Evolutionary conservation across 2,329 filamentous ascomycete species (phyloP).

Genomic region (Thelonectria blattea): DNA sequence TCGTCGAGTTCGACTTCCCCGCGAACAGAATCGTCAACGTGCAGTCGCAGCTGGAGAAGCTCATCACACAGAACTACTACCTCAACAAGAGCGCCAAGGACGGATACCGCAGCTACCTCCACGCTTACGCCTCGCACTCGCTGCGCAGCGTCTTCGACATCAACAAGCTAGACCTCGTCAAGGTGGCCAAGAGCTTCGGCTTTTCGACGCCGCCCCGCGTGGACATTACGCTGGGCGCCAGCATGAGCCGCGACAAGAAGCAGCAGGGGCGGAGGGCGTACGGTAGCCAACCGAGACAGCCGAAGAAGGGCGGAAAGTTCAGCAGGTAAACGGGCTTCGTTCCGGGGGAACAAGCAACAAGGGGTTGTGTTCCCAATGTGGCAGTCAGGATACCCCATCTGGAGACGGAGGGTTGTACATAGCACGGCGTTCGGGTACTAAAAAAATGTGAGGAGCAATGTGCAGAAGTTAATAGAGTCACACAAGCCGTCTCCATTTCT

Average conservation of each 20-base stretch:
- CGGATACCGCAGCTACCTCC: slow-evolving; percentile 87
- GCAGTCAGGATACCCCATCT: slow-evolving; percentile 25
- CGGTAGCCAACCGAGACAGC: slow-evolving; percentile 77
- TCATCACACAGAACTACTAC: slow-evolving; percentile 96
- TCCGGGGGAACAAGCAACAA: slow-evolving; percentile 5
- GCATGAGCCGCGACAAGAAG: slow-evolving; percentile 74
- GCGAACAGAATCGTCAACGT: slow-evolving; percentile 90
- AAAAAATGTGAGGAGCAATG: slow-evolving; percentile 38
- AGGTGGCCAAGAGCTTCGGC: slow-evolving; percentile 84
- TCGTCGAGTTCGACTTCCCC: slow-evolving; percentile 96
- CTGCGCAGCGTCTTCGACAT: slow-evolving; percentile 72
- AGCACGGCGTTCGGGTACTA: slow-evolving; percentile 41
- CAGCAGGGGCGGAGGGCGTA: slow-evolving; percentile 70
- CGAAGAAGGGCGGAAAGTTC: slow-evolving; percentile 34
- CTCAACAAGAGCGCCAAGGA: slow-evolving; percentile 85
- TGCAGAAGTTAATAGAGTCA: slow-evolving; percentile 12
- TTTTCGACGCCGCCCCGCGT: slow-evolving; percentile 80
- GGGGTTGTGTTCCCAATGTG: slow-evolving; percentile 9
- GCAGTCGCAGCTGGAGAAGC: slow-evolving; percentile 89
- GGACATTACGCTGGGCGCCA: slow-evolving; percentile 84
- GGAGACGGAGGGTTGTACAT: slow-evolving; percentile 33
- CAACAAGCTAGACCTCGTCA: slow-evolving; percentile 81
- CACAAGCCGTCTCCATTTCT: neutral
- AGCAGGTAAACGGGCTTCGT: slow-evolving; percentile 26
- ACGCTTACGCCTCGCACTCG: slow-evolving; percentile 85